phyloP scores from a whole-genome alignment of 208 protist species.

The Ichthyophonus hoferi region DNA sequence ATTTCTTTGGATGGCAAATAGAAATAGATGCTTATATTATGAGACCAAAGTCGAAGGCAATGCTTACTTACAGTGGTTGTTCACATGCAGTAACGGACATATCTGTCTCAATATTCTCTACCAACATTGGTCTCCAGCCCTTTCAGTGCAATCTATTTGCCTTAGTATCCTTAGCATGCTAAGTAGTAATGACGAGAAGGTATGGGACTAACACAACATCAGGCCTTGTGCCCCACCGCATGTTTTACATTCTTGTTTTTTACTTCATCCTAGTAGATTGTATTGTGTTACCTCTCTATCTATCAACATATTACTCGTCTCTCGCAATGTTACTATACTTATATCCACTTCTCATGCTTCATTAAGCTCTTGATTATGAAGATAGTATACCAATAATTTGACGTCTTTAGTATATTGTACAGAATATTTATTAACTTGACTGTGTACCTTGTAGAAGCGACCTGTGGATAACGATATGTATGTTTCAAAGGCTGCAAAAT shows the following conservation, averaged over 20 bases:
- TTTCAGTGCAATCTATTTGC: slow-evolving; percentile 36
- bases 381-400: not conserved
- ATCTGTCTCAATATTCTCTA: slow-evolving; percentile 49
- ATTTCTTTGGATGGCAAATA: too few relatives aligned
- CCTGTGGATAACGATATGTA: slow-evolving; percentile 18
- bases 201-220: not conserved
- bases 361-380: not conserved
- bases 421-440: not conserved
- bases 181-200: slow-evolving; percentile 21
- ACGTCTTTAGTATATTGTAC: not conserved
- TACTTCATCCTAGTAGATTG: too few relatives aligned
- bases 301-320: too few relatives aligned
- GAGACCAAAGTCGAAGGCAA: too few relatives aligned
- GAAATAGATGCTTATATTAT: too few relatives aligned
- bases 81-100: slow-evolving; percentile 41
- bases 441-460: not conserved
- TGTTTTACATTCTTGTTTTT: too few relatives aligned
- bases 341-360: not conserved
- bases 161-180: slow-evolving; percentile 32
- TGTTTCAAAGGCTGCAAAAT: not conserved
- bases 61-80: too few relatives aligned
- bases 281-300: not conserved
- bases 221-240: not conserved
- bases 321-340: too few relatives aligned
- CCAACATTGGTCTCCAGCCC: slow-evolving; percentile 40